Conservation (phyloP, 805 yeast genomes). For the Lachancea cidri region DNA sequence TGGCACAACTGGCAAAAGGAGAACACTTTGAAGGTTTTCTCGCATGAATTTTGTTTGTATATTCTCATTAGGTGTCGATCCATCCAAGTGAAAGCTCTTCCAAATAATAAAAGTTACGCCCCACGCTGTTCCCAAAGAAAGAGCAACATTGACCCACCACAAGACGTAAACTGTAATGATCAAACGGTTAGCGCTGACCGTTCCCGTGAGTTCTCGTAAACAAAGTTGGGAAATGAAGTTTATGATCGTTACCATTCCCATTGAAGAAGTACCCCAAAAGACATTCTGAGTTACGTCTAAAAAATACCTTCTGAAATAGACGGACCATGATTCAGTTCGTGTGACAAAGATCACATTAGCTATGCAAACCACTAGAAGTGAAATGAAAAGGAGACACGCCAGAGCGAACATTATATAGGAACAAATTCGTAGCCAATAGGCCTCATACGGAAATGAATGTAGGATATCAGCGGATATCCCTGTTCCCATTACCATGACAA, state of each 20-base stretch:
- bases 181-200: constrained; percentile 34
- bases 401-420: constrained; percentile 62
- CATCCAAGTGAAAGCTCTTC: constrained; percentile 30
- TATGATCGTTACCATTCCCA: constrained; percentile 70
- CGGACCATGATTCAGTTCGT: constrained; percentile 13
- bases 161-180: constrained; percentile 49
- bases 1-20: constrained; percentile 74
- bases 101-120: constrained; percentile 50
- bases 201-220: constrained; percentile 19
- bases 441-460: constrained; percentile 59
- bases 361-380: constrained; percentile 39
- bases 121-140: constrained; percentile 58
- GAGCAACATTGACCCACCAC: constrained; percentile 66
- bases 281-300: constrained; percentile 45
- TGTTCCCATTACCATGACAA: constrained; percentile 78
- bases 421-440: constrained; percentile 51
- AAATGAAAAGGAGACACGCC: constrained; percentile 44
- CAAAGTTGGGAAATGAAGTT: constrained; percentile 49
- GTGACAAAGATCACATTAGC: constrained; percentile 36
- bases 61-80: constrained; percentile 4
- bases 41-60: constrained; percentile 26
- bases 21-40: constrained; percentile 46
- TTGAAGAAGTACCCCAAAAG: constrained; percentile 73
- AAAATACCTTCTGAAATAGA: constrained; percentile 27
- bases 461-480: constrained; percentile 66